Evolutionary conservation across 73 alveolate genomes (phyloP).

Genomic region (Paramecium primaurelia): DNA sequence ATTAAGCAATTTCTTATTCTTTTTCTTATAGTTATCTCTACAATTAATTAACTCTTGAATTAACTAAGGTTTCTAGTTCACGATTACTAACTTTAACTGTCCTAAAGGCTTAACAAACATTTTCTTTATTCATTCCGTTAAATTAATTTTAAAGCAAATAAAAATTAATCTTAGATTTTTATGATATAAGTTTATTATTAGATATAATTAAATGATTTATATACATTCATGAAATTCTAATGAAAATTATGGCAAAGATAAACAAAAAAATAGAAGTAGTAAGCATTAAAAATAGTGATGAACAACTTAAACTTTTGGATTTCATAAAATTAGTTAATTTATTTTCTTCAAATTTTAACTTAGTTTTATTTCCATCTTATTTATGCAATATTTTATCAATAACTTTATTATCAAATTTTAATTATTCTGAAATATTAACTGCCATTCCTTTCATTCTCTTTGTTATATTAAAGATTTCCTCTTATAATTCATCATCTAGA

Average conservation of each 20-base stretch:
- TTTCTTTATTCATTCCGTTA: constrained; percentile 23
- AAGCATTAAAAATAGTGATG: not conserved
- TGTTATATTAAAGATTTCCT: not conserved
- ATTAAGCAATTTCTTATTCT: not conserved
- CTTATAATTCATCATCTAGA: not conserved
- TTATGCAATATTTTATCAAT: not conserved
- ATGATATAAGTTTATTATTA: not conserved
- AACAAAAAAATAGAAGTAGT: not conserved
- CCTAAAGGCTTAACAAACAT: constrained; percentile 15
- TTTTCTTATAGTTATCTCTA: not conserved
- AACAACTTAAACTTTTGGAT: constrained; percentile 11
- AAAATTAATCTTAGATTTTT: not conserved
- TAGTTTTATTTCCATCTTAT: not conserved
- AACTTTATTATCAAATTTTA: not conserved
- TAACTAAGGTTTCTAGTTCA: not conserved
- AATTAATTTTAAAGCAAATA: not conserved
- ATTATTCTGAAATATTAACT: not conserved
- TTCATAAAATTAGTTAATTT: not conserved
- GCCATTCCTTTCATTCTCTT: constrained; percentile 10
- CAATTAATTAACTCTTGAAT: not conserved
- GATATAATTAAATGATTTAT: not conserved
- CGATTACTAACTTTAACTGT: not conserved
- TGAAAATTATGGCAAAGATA: not conserved
- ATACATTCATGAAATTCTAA: not conserved
- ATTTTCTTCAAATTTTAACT: not conserved